These are phyloP conservation scores for Spongispora temasekensis DNA, from an alignment of 1,284 basidiomycete species.

Conservation along the genomic window DNA sequence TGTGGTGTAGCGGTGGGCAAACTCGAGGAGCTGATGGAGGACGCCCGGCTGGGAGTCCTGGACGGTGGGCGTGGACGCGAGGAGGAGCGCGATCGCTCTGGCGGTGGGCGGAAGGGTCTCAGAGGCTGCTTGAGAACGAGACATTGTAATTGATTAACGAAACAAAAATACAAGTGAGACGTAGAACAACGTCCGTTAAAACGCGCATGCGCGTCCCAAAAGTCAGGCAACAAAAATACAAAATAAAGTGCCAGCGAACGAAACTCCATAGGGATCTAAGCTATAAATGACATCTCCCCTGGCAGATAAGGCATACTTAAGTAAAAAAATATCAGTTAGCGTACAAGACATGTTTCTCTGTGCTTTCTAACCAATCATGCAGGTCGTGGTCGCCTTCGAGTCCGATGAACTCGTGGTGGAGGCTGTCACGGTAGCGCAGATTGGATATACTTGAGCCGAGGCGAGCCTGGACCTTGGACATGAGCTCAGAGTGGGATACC, in stretches of 20 bases:
- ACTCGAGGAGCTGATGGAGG: constrained; percentile 93
- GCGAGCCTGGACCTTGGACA: constrained; percentile 89
- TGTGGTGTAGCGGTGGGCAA: constrained; percentile 92
- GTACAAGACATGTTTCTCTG: constrained; percentile 89
- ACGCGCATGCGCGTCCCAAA: constrained; percentile 1
- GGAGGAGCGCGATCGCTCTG: constrained; percentile 87
- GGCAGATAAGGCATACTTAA: constrained; percentile 8
- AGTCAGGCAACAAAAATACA: constrained; percentile 3
- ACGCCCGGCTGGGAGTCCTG: constrained; percentile 94
- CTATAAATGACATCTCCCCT: constrained; percentile 23
- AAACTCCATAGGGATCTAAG: constrained; percentile 26
- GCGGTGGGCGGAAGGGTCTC: constrained; percentile 87
- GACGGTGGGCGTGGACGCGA: constrained; percentile 91
- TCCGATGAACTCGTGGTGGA: constrained; percentile 63
- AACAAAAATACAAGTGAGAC: constrained; percentile 13
- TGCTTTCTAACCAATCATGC: constrained; percentile 77
- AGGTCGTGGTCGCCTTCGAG: constrained; percentile 74
- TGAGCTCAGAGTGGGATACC: constrained; percentile 82
- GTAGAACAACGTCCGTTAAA: constrained; percentile 10
- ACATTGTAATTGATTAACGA: constrained; percentile 44
- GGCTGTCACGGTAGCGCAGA: constrained; percentile 75
- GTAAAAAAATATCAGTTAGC: constrained; percentile 54
- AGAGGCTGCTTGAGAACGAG: constrained; percentile 50
- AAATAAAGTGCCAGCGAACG: constrained; percentile 14
- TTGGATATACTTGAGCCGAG: constrained; percentile 75